Evolutionary conservation across 495 filamentous ascomycete genomes (phyloP), one percentile per base, ranked within the genome.

Genomic region (Xylona heveae): DNA sequence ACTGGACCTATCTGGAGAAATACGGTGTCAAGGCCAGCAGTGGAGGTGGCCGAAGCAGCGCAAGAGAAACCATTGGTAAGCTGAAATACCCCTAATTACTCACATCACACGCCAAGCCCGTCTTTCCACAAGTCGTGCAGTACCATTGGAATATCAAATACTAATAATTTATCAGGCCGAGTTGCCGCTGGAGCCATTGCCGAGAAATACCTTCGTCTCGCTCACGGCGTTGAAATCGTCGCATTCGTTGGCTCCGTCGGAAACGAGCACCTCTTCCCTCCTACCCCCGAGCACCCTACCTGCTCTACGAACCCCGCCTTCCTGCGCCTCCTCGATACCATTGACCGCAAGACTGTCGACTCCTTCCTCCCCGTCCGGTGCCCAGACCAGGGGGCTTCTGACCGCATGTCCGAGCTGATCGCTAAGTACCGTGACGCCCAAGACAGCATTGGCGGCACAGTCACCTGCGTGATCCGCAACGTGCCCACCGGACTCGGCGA

Each of bases 1-100:
- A 97, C 49, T 93, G 74, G 64, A 97, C 88, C 40, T 95, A 95
- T 52, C 66, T 92, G 28, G 75, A 85, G 58, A 97, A 97, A 54
- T 97, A 97, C 43, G 88, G 88, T 7, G 75, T 95, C 34, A 88
- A 91, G 60, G 82, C 90, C 4, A 79, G 71, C 52, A 83, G 75
- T 38, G 88, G 88, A 37, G 88, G 88, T 39, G 90, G 88, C 17
- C 68, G 90, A 39, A 88, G 78, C 52, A 82, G 74, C 48, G 88
- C 88, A 12, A 64, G 88, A 33, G 88, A 97, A 64, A 97, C 88
- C 6, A 93, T 97, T 43, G 74, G 67, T 69, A 51, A 26, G 59
- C 26, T n/a, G 17, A 17, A 3, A 12, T 9, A 19, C 6, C 19
- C 27, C n/a, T n/a, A n/a, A n/a, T n/a, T n/a, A n/a, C n/a, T n/a